phyloP scores from a whole-genome alignment of 2,329 filamentous ascomycete genomes.

The Colletotrichum sp. region DNA sequence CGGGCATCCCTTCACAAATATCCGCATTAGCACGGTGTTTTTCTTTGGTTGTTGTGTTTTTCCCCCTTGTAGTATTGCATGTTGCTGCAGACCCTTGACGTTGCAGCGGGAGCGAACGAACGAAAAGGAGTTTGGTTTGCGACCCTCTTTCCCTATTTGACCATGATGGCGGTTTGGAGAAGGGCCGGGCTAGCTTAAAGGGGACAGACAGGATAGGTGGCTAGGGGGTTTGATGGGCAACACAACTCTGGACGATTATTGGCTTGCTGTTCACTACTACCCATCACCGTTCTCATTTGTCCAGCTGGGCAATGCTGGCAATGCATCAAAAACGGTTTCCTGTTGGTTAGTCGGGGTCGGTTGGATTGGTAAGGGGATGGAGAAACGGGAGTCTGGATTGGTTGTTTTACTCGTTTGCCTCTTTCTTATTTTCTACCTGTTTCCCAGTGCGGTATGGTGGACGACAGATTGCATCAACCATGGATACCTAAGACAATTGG shows the following conservation, averaged over 20 bases:
- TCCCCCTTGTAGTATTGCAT: background rate
- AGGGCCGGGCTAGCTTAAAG: background rate
- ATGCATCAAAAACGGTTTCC: background rate
- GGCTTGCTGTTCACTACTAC: background rate
- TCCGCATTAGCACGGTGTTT: slow-evolving; percentile 3
- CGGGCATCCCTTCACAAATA: background rate
- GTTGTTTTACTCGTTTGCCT: background rate
- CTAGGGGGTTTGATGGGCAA: background rate
- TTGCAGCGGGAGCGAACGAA: slow-evolving; percentile 12
- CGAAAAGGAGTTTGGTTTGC: background rate
- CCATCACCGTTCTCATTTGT: background rate
- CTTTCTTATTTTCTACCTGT: background rate
- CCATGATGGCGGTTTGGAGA: background rate
- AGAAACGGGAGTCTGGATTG: background rate
- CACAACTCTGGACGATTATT: background rate
- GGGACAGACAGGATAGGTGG: background rate
- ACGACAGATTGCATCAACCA: background rate
- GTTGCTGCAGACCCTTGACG: slow-evolving; percentile 3
- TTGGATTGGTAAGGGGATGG: background rate
- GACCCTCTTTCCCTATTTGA: background rate
- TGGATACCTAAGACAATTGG: background rate
- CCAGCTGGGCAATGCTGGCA: background rate
- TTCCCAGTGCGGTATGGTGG: background rate
- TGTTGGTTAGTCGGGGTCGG: background rate
- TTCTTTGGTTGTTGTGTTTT: background rate